Conservation (phyloP, 1,139 yeast species). For the Taphrina wiesneri region DNA sequence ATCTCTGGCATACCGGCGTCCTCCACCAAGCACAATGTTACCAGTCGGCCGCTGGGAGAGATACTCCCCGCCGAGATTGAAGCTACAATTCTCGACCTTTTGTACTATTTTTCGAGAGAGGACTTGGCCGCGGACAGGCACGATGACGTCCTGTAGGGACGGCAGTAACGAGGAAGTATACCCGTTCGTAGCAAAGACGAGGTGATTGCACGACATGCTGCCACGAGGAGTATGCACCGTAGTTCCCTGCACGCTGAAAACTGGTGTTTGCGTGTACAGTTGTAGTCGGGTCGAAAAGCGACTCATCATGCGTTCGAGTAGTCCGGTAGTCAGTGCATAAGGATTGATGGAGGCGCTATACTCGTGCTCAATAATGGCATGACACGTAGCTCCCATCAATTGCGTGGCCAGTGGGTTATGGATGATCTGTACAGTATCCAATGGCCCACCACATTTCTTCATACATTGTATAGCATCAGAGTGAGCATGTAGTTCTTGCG, state of each 20-base stretch:
- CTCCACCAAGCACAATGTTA: constrained; percentile 4
- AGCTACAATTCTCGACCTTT: constrained; percentile 1
- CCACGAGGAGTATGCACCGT: background rate
- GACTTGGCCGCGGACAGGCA: constrained; percentile 27
- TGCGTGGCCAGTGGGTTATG: background rate
- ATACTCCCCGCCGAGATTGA: constrained; percentile 13
- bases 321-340: background rate
- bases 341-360: constrained; percentile 16
- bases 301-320: background rate
- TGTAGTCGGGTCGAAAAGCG: background rate
- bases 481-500: background rate
- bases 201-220: background rate
- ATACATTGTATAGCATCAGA: background rate
- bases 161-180: constrained; percentile 15
- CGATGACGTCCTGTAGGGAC: background rate
- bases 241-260: background rate
- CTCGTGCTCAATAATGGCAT: background rate
- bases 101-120: background rate
- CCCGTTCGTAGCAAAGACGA: constrained; percentile 19
- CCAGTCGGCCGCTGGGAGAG: constrained; percentile 11
- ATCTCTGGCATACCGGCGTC: background rate
- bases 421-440: background rate
- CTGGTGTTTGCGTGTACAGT: constrained; percentile 2
- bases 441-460: background rate
- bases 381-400: background rate